These are phyloP conservation scores for Kingdonia uniflora DNA, from an alignment of 164 flowering plant species.

Conservation along the genomic window DNA sequence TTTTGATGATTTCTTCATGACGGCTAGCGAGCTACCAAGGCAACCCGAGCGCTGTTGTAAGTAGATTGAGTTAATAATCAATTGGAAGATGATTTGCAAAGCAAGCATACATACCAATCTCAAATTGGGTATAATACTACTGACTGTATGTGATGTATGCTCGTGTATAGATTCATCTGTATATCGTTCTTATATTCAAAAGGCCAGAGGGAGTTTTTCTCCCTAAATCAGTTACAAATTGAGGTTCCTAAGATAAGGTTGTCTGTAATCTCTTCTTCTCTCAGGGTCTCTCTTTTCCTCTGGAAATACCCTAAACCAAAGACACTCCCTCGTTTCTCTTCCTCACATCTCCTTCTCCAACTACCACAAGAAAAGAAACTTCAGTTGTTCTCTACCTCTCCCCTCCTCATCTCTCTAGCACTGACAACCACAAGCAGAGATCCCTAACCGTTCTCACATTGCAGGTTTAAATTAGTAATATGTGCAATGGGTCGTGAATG, in stretches of 20 bases:
- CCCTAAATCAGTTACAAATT: too few relatives aligned
- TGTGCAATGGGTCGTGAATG: not conserved
- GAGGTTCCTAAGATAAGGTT: too few relatives aligned
- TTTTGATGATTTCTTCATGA: conserved; percentile 91
- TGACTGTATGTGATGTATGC: not conserved
- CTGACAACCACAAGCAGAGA: not conserved
- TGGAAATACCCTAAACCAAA: too few relatives aligned
- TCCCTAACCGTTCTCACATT: not conserved
- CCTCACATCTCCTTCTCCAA: too few relatives aligned
- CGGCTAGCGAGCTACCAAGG: conserved; percentile 84
- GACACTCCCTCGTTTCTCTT: too few relatives aligned
- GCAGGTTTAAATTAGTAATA: not conserved
- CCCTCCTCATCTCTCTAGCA: not conserved
- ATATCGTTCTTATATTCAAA: not conserved
- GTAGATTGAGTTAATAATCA: not conserved
- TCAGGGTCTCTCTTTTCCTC: too few relatives aligned
- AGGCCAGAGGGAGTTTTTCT: too few relatives aligned
- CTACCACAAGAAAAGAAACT: too few relatives aligned
- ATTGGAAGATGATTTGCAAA: not conserved
- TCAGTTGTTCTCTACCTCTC: not conserved
- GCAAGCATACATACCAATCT: not conserved
- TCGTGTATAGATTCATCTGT: not conserved
- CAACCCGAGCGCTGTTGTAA: conserved; percentile 74
- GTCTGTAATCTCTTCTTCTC: too few relatives aligned
- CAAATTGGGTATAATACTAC: not conserved